A percentile compares a stretch with the other conserved stretches of the same genome.
Evolutionary conservation across 306 rosid genomes (phyloP).

Genomic region (Sindora glabra): DNA sequence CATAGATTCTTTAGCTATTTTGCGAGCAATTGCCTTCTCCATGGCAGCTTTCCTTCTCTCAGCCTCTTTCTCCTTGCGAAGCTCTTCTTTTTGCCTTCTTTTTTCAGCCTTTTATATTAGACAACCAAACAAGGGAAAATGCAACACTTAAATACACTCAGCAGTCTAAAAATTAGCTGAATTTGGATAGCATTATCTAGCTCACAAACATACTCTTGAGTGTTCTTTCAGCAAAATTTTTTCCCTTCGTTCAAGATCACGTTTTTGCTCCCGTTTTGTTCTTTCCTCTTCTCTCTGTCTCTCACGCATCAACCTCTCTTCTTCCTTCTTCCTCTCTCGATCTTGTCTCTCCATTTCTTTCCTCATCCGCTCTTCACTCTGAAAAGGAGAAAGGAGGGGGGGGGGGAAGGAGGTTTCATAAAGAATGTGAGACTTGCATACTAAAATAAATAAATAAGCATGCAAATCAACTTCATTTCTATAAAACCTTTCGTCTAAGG

Average conservation of each 20-base stretch:
- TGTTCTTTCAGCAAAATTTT: constrained; percentile 72
- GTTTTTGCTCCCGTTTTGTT: constrained; percentile 75
- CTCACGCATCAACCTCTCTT: constrained; percentile 92
- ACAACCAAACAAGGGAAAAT: constrained; percentile 11
- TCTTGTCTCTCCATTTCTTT: constrained; percentile 91
- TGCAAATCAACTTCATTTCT: constrained; percentile 5
- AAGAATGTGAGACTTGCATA: neutral
- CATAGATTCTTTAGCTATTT: constrained; percentile 94
- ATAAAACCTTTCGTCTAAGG: constrained; percentile 74
- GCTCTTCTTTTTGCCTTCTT: constrained; percentile 80
- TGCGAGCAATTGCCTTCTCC: constrained; percentile 95
- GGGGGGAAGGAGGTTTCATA: constrained; percentile 6
- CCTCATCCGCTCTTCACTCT: constrained; percentile 79
- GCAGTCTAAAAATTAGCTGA: constrained; percentile 5
- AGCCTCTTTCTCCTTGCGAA: constrained; percentile 81
- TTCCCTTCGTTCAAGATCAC: constrained; percentile 88
- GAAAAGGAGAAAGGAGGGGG: constrained; percentile 3
- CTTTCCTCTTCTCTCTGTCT: constrained; percentile 86
- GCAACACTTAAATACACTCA: constrained; percentile 11
- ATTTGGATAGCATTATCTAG: neutral
- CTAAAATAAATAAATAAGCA: too few relatives aligned
- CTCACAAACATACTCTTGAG: constrained; percentile 53
- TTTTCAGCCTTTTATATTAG: constrained; percentile 63
- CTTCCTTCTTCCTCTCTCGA: constrained; percentile 92
- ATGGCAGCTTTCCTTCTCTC: constrained; percentile 92